phyloP scores from a whole-genome alignment of 2,329 filamentous ascomycete species.

The Fusarium sp. region DNA sequence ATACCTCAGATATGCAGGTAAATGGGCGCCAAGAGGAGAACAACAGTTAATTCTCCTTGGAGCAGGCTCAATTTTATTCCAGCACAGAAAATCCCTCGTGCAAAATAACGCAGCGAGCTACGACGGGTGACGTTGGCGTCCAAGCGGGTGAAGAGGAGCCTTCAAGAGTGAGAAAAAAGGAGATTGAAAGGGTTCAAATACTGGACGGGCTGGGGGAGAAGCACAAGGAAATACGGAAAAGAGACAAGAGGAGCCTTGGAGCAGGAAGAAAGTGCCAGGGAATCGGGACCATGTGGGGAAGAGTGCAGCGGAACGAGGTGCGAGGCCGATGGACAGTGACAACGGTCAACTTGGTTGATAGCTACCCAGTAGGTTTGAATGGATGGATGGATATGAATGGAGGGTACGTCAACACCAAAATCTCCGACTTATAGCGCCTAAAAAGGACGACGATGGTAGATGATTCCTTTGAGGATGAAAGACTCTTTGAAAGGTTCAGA shows the following conservation, averaged over 20 bases:
- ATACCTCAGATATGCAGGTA: conserved; percentile 21
- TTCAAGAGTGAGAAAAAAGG: conserved; percentile 4
- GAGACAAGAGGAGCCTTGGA: conserved; percentile 2
- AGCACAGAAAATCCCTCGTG: conserved; percentile 21
- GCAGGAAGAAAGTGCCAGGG: conserved; percentile 31
- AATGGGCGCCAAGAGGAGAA: conserved; percentile 33
- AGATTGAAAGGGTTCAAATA: conserved; percentile 22
- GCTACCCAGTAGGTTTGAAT: no score
- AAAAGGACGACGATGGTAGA: not conserved
- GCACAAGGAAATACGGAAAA: conserved; percentile 22
- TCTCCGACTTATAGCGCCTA: not conserved
- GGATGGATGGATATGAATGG: conserved; percentile 8
- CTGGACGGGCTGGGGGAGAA: conserved; percentile 3
- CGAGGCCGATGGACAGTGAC: not conserved
- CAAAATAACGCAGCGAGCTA: conserved; percentile 12
- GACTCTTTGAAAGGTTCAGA: not conserved
- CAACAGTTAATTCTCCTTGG: conserved; percentile 8
- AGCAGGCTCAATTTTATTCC: conserved; percentile 7
- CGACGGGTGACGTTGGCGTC: not conserved
- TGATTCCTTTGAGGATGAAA: not conserved
- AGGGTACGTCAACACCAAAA: conserved; percentile 8
- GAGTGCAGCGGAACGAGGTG: conserved; percentile 2
- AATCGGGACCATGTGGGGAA: conserved; percentile 33
- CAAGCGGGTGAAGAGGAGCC: not conserved
- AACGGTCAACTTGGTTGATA: not conserved